A percentile compares a stretch with the other conserved stretches of the same genome.
phyloP scores from a whole-genome alignment of 2,329 filamentous ascomycete species.

The Ascochyta fabae region DNA sequence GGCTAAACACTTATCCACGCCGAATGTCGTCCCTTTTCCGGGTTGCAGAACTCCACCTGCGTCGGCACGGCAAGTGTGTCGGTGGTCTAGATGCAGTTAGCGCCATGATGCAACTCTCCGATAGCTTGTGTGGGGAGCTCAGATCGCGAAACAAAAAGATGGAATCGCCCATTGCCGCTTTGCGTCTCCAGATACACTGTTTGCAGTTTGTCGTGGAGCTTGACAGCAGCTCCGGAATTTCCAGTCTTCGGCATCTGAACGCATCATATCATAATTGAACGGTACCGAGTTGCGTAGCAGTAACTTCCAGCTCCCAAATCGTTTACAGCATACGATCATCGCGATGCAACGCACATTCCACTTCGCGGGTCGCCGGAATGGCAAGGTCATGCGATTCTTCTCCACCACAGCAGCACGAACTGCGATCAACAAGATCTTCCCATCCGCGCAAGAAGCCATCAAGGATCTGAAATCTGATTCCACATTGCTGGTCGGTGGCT shows the following conservation, averaged over 20 bases:
- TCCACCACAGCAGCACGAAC: constrained; percentile 40
- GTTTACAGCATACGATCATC: neutral
- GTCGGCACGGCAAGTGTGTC: constrained; percentile 44
- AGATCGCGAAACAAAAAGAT: constrained; percentile 34
- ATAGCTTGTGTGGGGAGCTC: constrained; percentile 42
- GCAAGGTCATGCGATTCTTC: constrained; percentile 44
- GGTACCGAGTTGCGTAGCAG: neutral
- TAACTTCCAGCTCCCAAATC: neutral
- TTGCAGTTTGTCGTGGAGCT: constrained; percentile 2
- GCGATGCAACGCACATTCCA: constrained; percentile 46
- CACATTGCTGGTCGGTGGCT: constrained; percentile 48
- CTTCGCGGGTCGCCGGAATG: constrained; percentile 42
- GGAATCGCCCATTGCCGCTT: constrained; percentile 18
- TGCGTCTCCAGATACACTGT: constrained; percentile 4
- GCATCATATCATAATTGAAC: neutral
- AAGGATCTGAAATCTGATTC: constrained; percentile 48
- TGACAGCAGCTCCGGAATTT: neutral
- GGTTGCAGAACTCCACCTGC: constrained; percentile 31
- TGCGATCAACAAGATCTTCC: constrained; percentile 50
- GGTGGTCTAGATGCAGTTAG: constrained; percentile 35
- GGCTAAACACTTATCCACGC: constrained; percentile 39
- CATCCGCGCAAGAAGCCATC: constrained; percentile 48
- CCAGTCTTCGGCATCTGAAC: neutral
- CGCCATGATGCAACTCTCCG: constrained; percentile 29
- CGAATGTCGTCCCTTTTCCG: constrained; percentile 34